Base-by-base conservation (phyloP, 73 alveolate genomes). In the Blepharisma japonicum region DNA sequence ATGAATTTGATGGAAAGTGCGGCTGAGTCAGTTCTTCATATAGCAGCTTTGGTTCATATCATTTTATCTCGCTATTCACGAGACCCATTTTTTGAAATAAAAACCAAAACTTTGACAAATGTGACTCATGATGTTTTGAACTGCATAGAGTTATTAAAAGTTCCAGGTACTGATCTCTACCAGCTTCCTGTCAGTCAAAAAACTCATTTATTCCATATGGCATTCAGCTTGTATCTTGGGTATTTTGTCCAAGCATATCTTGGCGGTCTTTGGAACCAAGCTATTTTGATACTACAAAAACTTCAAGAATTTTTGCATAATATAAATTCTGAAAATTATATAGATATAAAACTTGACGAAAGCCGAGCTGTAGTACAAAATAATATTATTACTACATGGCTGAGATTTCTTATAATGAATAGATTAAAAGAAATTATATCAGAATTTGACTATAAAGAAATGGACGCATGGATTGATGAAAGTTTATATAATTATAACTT, bases 21-120 rank as follows among this genome's bases (percentile, higher is more conserved):
- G 14, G 74, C 74, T 61, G 74, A 61, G 47, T n/a, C 74, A 14
- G n/a, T 61, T 2, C 38, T 61, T 2, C 74, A 61, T 61, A n/a
- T 14, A 61, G 38, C 74, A 14, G 74, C 74, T 61, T 25, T 61
- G 14, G 74, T 61, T 5, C 74, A 61, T 25, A 61, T 61, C 18
- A 39, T 61, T 61, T 61, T 61, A 61, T 61, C 74, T 0, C 74
- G 74, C 14, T 20, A 14, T 61, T 61, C 74, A 14, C 38, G 74
- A n/a, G 74, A 61, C 46, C 74, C 74, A 1, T 39, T 61, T 61
- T 61, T 61, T 25, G 50, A 61, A 25, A 14, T 32, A 32, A 32
- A 32, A 32, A 32, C 42, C 42, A 32, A 32, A 32, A 32, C 42
- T 32, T 32, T 32, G 42, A 32, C 42, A 32, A 32, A 32, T 32